A percentile compares a stretch with the other conserved stretches of the same genome.
Evolutionary conservation across 1,284 basidiomycete species (phyloP).

Genomic region (Cerrena zonata): DNA sequence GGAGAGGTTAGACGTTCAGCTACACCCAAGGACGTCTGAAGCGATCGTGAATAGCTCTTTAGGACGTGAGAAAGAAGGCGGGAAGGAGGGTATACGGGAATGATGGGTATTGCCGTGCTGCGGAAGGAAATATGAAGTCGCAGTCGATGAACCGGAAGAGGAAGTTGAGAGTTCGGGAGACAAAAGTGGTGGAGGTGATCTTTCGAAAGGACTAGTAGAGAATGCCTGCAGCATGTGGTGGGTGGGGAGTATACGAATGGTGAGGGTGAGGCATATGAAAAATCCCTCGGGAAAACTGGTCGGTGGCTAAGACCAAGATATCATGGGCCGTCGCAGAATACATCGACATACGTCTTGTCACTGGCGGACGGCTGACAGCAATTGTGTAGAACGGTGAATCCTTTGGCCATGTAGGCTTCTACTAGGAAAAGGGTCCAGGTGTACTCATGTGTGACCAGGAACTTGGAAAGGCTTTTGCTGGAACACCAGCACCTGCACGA

Average conservation of each 20-base stretch:
- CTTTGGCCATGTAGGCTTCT: constrained; percentile 45
- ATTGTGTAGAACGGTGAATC: constrained; percentile 53
- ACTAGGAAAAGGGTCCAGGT: constrained; percentile 21
- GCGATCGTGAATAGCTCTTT: constrained; percentile 58
- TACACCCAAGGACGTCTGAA: constrained; percentile 51
- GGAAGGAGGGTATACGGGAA: background rate
- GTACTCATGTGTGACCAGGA: constrained; percentile 14
- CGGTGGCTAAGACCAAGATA: constrained; percentile 53
- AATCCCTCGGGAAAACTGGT: constrained; percentile 62
- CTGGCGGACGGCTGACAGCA: constrained; percentile 43
- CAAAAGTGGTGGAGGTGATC: background rate
- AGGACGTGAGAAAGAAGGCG: constrained; percentile 41
- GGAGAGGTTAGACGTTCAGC: constrained; percentile 42
- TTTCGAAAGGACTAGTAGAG: background rate
- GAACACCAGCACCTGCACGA: background rate
- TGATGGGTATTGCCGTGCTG: constrained; percentile 13
- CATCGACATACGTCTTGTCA: constrained; percentile 46
- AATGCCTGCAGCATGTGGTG: background rate
- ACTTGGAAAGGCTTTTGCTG: constrained; percentile 11
- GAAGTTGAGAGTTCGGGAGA: constrained; percentile 1
- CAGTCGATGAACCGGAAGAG: background rate
- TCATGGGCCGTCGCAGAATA: constrained; percentile 41
- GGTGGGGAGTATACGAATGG: constrained; percentile 16
- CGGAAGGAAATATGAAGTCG: constrained; percentile 4
- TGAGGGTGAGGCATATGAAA: constrained; percentile 62